Conservation (phyloP, 2,329 filamentous ascomycete species). For the Sporothrix pseudoabietina region DNA sequence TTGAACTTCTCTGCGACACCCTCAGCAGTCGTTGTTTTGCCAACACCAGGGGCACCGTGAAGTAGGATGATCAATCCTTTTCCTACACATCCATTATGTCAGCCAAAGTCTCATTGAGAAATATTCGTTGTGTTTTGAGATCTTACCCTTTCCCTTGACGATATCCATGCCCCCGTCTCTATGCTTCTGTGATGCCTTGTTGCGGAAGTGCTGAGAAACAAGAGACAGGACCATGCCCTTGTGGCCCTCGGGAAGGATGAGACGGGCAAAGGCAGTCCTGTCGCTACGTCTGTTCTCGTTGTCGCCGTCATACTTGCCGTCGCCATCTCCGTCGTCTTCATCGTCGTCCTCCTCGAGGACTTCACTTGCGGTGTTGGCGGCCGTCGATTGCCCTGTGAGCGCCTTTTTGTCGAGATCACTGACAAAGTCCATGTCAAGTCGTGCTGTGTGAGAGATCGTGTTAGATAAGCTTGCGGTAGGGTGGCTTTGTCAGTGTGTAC, state of each 20-base stretch:
- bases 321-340: background rate
- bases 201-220: slow-evolving; percentile 35
- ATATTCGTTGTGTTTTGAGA: background rate
- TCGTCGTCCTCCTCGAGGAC: background rate
- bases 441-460: background rate
- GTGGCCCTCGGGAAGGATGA: background rate
- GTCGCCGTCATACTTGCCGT: background rate
- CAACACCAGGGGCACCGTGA: slow-evolving; percentile 5
- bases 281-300: background rate
- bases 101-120: background rate
- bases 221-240: slow-evolving; percentile 26
- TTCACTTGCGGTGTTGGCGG: background rate
- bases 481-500: background rate
- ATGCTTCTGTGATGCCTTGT: slow-evolving; percentile 34
- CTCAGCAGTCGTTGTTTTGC: slow-evolving; percentile 13
- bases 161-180: slow-evolving; percentile 32
- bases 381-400: background rate
- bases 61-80: slow-evolving; percentile 9
- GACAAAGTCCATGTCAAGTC: background rate
- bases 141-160: slow-evolving; percentile 15
- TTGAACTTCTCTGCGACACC: slow-evolving; percentile 7
- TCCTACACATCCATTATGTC: background rate
- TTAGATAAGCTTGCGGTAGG: background rate
- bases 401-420: background rate
- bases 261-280: background rate